Base-by-base conservation (phyloP, 2,329 filamentous ascomycete species). In the Clonostachys sp. region DNA sequence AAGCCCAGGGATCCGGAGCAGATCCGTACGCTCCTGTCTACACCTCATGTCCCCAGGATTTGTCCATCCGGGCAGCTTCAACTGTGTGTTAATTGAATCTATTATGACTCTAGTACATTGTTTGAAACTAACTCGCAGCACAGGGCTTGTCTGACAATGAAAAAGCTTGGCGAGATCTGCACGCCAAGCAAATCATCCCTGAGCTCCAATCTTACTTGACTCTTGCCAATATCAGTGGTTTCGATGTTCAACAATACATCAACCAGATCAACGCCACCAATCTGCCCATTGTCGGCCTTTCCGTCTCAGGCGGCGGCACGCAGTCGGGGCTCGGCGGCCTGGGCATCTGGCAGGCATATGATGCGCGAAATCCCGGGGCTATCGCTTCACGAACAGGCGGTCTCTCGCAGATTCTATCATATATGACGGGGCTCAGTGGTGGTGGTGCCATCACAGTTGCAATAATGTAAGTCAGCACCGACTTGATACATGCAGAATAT, bases 301-400 rank as follows among this genome's bases (percentile, higher is more conserved):
- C 60, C 2, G 45, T 61, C 10, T 61, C 60, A 0, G 60, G 59
- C 1, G 60, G 58, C 33, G 59, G 57, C 0, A 59, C 60, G 0
- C 60, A 62, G 40, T 60, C 60, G 14, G 60, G 59, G 3, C 40
- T 62, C 9, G 60, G 60, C 4, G 60, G 60, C 0, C 30, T 62
- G 0, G 60, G 60, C 0, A 43, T 62, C 24, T 62, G 56, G 54
- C 57, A 60, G 10, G 60, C 60, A 1, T 61, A 52, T 10, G 60
- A 62, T 45, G 51, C 51, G 8, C 54, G 59, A 5, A 58, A 61
- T 12, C 45, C 49, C 1, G 33, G 41, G 0, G 57, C 57, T 0
- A 44, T 48, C 1, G 38, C 51, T 4, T 53, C 57, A 3, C 50
- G 54, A 1, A 61, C 57, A 0, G 59, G 60, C 3, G 60, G 60